Percentiles rank a stretch among this genome's conserved stretches.
phyloP scores from a whole-genome alignment of 2,329 filamentous ascomycete genomes.

The Fusarium denticulatum region DNA sequence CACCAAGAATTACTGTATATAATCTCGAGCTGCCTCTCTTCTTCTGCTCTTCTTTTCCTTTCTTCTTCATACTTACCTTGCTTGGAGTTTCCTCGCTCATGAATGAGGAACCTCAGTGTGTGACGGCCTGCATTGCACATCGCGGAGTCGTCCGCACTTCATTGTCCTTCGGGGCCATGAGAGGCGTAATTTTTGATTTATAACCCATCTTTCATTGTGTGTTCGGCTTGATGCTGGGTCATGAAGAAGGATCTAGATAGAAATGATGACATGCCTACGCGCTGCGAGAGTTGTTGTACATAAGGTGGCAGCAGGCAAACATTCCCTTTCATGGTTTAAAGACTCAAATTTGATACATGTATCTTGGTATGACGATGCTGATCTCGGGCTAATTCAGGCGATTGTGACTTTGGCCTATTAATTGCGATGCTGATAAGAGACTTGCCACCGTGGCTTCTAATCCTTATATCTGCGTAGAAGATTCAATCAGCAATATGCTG shows the following conservation, averaged over 20 bases:
- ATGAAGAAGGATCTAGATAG: conserved; percentile 26
- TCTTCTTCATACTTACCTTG: conserved; percentile 66
- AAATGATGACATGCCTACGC: fast-evolving
- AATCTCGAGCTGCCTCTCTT: conserved; percentile 14
- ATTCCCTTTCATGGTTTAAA: no score
- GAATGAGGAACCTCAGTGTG: conserved; percentile 55
- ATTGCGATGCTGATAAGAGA: no score
- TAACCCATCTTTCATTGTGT: conserved; percentile 55
- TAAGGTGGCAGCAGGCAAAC: no score
- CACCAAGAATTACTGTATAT: conserved; percentile 40
- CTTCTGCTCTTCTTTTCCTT: conserved; percentile 48
- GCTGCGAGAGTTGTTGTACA: not conserved
- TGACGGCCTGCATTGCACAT: conserved; percentile 65
- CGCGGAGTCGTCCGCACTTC: conserved; percentile 60
- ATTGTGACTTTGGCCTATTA: no score
- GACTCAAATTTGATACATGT: no score
- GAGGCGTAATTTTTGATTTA: conserved; percentile 64
- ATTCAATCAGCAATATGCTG: no score
- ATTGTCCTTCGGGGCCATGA: conserved; percentile 66
- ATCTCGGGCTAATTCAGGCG: no score
- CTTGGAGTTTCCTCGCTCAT: conserved; percentile 56
- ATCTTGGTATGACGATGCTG: no score
- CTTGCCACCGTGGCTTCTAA: no score
- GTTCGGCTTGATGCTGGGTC: conserved; percentile 49
- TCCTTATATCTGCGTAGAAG: no score